Percentiles rank a stretch among this genome's conserved stretches.
These are phyloP conservation scores for Eutrema salsugineum DNA, from an alignment of 441 rosid genomes.

Conservation along the genomic window DNA sequence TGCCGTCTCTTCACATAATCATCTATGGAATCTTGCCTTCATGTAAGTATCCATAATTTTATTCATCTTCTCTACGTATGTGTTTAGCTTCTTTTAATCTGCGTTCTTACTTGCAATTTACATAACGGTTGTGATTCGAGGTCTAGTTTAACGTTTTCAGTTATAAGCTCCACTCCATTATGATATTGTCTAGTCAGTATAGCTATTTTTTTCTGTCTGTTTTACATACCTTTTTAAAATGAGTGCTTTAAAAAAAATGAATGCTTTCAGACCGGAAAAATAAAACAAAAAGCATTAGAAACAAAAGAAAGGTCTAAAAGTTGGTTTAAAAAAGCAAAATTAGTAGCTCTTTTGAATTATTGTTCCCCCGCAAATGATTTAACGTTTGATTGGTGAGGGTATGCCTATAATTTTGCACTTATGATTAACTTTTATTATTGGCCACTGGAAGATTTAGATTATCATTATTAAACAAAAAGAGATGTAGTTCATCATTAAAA, in stretches of 20 bases:
- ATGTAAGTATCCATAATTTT: constrained; percentile 46
- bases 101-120: not conserved
- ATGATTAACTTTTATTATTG: constrained; percentile 20
- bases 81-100: not conserved
- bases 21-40: constrained; percentile 64
- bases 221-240: not conserved
- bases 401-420: constrained; percentile 27
- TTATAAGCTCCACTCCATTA: not conserved
- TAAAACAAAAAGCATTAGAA: constrained; percentile 13
- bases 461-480: not conserved
- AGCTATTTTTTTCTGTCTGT: not conserved
- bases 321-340: constrained; percentile 22
- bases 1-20: constrained; percentile 45
- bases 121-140: not conserved
- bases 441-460: constrained; percentile 17
- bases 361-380: constrained; percentile 24
- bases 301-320: constrained; percentile 35
- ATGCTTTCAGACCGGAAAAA: not conserved
- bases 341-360: constrained; percentile 32
- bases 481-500: not conserved
- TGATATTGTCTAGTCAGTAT: not conserved
- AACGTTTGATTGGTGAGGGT: constrained; percentile 29
- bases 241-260: not conserved
- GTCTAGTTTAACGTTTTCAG: not conserved
- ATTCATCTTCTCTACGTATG: not conserved